Conservation (phyloP, 1,284 basidiomycete species). For the Papiliotrema flavescens region DNA sequence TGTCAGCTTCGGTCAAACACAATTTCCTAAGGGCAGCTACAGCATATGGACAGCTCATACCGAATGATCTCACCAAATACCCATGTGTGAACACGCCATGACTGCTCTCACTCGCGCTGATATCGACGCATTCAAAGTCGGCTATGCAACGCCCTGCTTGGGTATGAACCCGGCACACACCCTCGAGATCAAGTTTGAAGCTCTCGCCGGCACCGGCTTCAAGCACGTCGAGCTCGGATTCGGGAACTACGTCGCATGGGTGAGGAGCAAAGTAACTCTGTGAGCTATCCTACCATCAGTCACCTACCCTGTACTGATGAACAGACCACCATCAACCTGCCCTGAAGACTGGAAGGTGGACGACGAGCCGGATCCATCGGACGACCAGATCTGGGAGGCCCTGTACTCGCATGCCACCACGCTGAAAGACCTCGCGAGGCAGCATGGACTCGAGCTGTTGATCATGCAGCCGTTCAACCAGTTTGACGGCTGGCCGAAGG, state of each 20-base stretch:
- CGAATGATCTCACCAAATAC: too few relatives aligned
- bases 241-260: constrained; percentile 6
- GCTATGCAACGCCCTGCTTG: background rate
- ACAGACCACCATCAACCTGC: constrained; percentile 5
- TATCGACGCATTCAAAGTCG: background rate
- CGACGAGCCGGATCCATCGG: constrained; percentile 14
- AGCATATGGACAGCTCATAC: too few relatives aligned
- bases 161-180: constrained; percentile 7
- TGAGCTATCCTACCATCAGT: background rate
- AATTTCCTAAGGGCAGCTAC: too few relatives aligned
- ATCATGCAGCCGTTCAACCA: constrained; percentile 8
- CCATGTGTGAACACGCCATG: too few relatives aligned
- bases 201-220: constrained; percentile 3
- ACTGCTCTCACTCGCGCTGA: background rate
- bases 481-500: constrained; percentile 5
- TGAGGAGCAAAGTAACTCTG: constrained; percentile 3
- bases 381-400: constrained; percentile 10
- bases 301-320: background rate
- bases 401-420: constrained; percentile 8
- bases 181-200: constrained; percentile 7
- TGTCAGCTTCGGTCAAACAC: too few relatives aligned
- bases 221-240: constrained; percentile 1
- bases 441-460: constrained; percentile 7
- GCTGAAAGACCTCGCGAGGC: constrained; percentile 6
- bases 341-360: constrained; percentile 6